A percentile compares a stretch with the other conserved stretches of the same genome.
These are phyloP conservation scores for Globisporangium megalacanthum DNA, from an alignment of 352 stramenopile species.

Conservation along the genomic window DNA sequence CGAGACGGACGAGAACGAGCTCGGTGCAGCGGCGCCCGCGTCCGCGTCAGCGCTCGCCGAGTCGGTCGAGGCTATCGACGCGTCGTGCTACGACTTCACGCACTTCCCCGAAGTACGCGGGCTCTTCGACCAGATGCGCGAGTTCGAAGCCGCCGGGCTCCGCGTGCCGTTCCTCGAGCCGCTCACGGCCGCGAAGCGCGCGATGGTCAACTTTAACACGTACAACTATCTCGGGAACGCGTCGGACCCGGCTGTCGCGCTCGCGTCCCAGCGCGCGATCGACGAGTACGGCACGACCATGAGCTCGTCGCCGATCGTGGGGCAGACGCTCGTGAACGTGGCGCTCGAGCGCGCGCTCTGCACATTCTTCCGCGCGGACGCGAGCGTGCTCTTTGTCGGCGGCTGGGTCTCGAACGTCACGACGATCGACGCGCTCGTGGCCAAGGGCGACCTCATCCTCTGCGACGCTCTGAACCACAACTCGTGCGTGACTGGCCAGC, in stretches of 20 bases:
- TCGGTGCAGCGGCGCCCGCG: background rate
- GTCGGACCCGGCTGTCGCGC: slow-evolving; percentile 41
- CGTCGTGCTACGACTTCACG: slow-evolving; percentile 60
- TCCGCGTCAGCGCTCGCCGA: slow-evolving; percentile 20
- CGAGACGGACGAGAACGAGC: slow-evolving; percentile 14
- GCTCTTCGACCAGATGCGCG: slow-evolving; percentile 62
- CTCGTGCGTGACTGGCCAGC: slow-evolving; percentile 71
- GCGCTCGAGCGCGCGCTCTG: slow-evolving; percentile 62
- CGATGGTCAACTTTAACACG: slow-evolving; percentile 83
- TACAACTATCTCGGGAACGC: slow-evolving; percentile 85
- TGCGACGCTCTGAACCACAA: slow-evolving; percentile 79
- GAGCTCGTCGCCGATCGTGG: slow-evolving; percentile 77
- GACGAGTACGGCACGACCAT: slow-evolving; percentile 73
- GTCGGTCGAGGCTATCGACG: slow-evolving; percentile 56
- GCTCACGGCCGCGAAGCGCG: slow-evolving; percentile 58
- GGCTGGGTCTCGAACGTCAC: slow-evolving; percentile 78
- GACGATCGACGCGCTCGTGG: slow-evolving; percentile 67
- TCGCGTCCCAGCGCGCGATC: slow-evolving; percentile 54
- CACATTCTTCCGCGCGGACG: slow-evolving; percentile 54
- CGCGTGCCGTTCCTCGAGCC: slow-evolving; percentile 65
- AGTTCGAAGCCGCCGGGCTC: slow-evolving; percentile 69
- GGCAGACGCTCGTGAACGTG: slow-evolving; percentile 64
- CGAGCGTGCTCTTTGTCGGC: slow-evolving; percentile 58
- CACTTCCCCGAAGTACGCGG: slow-evolving; percentile 60
- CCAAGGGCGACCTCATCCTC: slow-evolving; percentile 69